Evolutionary conservation across 306 rosid species (phyloP), one percentile per base, ranked within the genome.

Genomic region (Ormosia emarginata): DNA sequence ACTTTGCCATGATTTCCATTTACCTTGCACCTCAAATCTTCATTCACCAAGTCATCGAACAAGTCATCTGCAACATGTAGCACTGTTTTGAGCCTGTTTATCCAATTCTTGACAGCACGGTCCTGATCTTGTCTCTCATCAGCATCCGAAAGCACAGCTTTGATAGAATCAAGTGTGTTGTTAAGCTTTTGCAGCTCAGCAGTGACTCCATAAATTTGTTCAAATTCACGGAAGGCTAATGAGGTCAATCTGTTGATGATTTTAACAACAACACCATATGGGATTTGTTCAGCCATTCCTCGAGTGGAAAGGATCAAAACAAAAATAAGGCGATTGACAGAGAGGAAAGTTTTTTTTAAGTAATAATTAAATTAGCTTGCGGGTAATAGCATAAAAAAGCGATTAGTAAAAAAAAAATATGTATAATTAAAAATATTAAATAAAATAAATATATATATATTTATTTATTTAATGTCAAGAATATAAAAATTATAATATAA

Each of bases 241-340:
- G 64, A 52, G n/a, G n/a, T 49, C 32, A 71, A 39, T 1, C 6
- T 50, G 46, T 8, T 9, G 24, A 52, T n/a, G 29, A 71, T 14
- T 49, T 10, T 52, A 8, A 1, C 9, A 50, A 4, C 64, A 52
- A 15, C 49, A 71, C 77, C 40, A 52, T 6, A 71, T 3, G 34
- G 77, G 8, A 52, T 50, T 71, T 33, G 64, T n/a, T 71, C 49
- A 53, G 64, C 77, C 36, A 69, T 68, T n/a, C n/a, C n/a, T n/a
- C n/a, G n/a, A n/a, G n/a, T n/a, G n/a, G n/a, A n/a, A n/a, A n/a
- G n/a, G n/a, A n/a, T n/a, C n/a, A n/a, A n/a, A n/a, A n/a, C n/a
- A n/a, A n/a, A n/a, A n/a, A n/a, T n/a, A n/a, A n/a, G n/a, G n/a
- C n/a, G n/a, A n/a, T n/a, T n/a, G n/a, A n/a, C n/a, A n/a, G n/a